Evolutionary conservation across 2,329 filamentous ascomycete genomes (phyloP), one percentile per base, ranked within the genome.

Genomic region (Fusarium virguliforme): DNA sequence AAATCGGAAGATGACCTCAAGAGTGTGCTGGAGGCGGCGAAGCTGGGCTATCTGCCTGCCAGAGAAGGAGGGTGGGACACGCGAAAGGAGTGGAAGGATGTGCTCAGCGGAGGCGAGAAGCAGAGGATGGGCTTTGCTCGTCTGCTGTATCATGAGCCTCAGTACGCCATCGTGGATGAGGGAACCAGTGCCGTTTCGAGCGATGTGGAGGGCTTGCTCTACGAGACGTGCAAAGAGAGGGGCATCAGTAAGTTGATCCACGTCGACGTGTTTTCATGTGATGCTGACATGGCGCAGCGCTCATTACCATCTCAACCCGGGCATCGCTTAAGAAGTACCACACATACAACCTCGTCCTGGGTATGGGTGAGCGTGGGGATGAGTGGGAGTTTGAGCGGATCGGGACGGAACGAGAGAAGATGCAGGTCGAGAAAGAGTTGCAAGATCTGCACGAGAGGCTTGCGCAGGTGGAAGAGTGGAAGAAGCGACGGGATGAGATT

Each of bases 21-120:
- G 77, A 86, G 86, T 28, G 89, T 97, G 3, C 87, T 99, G 4
- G 93, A 97, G 62, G 92, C 93, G 57, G 95, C 95, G 0, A 90
- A 90, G 62, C 86, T 99, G 0, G 95, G 94, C 4, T 98, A 99
- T 80, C 87, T 99, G 1, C 93, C 94, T 1, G 90, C 95, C 54
- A 90, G 96, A 15, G 96, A 99, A 84, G 96, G 96, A 40, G 96
- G 96, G 13, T 98, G 94, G 94, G 94, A 99, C 78, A 96, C 94
- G 5, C 89, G 94, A 62, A 98, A 99, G 82, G 95, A 97, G 79
- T 99, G 96, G 96, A 98, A 98, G 83, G 95, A 98, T 74, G 94
- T 99, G 5, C 86, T 99, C n/a, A 95, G 92, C 71, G 96, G 96
- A 40, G 96, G 96, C 12, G 96, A 99, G 86, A 99, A 99, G 84